These are phyloP conservation scores for Fraxinus pennsylvanica DNA, from an alignment of 257 asterid genomes.

Conservation along the genomic window DNA sequence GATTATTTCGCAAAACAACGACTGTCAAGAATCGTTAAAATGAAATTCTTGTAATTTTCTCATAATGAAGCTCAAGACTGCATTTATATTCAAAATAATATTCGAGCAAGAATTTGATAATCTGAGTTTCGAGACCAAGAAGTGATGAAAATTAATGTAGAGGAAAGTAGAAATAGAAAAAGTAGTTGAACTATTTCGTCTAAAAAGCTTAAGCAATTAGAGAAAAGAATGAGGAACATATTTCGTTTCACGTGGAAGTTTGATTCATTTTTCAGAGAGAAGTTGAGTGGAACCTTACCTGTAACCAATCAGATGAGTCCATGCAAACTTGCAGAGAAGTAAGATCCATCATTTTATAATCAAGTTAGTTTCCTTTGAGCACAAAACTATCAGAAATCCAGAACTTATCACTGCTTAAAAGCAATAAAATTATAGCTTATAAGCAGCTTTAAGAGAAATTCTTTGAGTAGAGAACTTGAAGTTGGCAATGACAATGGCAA, in stretches of 20 bases:
- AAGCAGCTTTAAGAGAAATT: neutral
- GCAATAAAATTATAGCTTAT: neutral
- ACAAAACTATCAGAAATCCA: neutral
- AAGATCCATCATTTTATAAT: constrained; percentile 45
- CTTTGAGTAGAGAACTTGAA: neutral
- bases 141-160: neutral
- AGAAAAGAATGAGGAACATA: too few relatives aligned
- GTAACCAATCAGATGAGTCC: constrained; percentile 93
- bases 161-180: neutral
- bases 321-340: constrained; percentile 96
- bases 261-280: too few relatives aligned
- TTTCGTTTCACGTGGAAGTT: too few relatives aligned
- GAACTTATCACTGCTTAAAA: neutral
- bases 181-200: too few relatives aligned
- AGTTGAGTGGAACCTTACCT: constrained; percentile 45
- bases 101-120: neutral
- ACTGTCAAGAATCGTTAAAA: too few relatives aligned
- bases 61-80: neutral
- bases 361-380: neutral
- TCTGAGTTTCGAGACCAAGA: neutral
- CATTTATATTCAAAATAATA: neutral
- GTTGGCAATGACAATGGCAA: constrained; percentile 38
- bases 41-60: too few relatives aligned
- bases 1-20: too few relatives aligned
- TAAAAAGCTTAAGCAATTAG: too few relatives aligned